phyloP scores from a whole-genome alignment of 306 rosid genomes.

The Gastrolobium villosum region DNA sequence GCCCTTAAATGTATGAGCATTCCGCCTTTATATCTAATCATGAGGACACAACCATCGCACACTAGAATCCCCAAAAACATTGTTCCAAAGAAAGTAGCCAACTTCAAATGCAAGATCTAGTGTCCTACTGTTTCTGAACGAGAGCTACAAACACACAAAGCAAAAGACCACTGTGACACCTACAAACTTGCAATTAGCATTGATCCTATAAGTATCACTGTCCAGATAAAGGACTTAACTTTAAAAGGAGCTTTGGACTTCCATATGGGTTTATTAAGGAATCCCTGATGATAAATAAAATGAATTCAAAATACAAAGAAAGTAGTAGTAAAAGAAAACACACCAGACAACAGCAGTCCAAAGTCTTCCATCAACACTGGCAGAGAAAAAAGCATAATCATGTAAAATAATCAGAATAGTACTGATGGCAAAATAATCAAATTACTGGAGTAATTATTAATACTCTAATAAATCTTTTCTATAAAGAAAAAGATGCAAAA shows the following conservation, averaged over 20 bases:
- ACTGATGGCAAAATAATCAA: background rate
- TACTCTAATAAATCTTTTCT: background rate
- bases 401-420: conserved; percentile 7
- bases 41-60: background rate
- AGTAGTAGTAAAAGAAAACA: background rate
- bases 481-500: background rate
- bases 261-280: background rate
- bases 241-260: background rate
- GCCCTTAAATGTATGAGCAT: background rate
- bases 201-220: background rate
- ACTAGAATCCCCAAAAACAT: background rate
- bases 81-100: background rate
- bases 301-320: background rate
- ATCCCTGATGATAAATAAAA: background rate
- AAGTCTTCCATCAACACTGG: background rate
- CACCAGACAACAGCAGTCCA: conserved; percentile 3
- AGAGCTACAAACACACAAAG: background rate
- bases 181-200: background rate
- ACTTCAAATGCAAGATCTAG: background rate
- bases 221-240: background rate
- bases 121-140: conserved; percentile 9
- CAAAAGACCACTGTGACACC: background rate
- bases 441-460: background rate
- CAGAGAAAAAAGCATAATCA: conserved; percentile 21
- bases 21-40: conserved; percentile 14